phyloP scores from a whole-genome alignment of 257 asterid genomes.

The Plantago major region DNA sequence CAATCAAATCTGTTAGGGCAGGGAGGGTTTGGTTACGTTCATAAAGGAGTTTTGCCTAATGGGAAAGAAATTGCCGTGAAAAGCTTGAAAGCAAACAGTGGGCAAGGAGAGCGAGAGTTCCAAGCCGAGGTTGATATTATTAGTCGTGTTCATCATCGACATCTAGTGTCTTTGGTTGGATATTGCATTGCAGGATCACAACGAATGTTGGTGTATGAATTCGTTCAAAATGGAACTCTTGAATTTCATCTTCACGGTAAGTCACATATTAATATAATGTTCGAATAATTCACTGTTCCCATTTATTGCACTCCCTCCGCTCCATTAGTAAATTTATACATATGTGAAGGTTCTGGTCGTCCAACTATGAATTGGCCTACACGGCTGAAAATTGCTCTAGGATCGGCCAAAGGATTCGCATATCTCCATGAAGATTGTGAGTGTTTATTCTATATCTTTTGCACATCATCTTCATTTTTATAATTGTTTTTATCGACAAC shows the following conservation, averaged over 20 bases:
- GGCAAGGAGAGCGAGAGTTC: constrained; percentile 64
- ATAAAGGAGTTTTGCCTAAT: constrained; percentile 60
- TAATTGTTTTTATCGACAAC: too few relatives aligned
- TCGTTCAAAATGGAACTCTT: constrained; percentile 43
- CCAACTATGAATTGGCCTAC: constrained; percentile 72
- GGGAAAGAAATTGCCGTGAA: constrained; percentile 57
- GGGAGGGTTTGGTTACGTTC: constrained; percentile 70
- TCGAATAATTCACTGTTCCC: too few relatives aligned
- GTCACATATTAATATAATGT: constrained; percentile 4
- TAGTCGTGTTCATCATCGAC: constrained; percentile 64
- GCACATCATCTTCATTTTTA: neutral
- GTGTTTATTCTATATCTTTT: neutral
- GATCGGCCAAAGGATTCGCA: constrained; percentile 89
- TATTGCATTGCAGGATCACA: constrained; percentile 52
- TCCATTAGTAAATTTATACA: neutral
- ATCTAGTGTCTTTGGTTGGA: constrained; percentile 60
- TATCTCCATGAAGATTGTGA: constrained; percentile 90
- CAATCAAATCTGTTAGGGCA: constrained; percentile 50
- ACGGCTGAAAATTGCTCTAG: constrained; percentile 68
- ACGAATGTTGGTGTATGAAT: constrained; percentile 60
- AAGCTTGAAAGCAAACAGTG: constrained; percentile 51
- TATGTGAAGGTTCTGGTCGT: constrained; percentile 42
- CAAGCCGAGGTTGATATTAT: constrained; percentile 66
- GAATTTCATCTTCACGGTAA: constrained; percentile 65
- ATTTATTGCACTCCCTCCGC: too few relatives aligned